Evolutionary conservation across 495 filamentous ascomycete species (phyloP).

Genomic region (Astrothelium subdiscretum): DNA sequence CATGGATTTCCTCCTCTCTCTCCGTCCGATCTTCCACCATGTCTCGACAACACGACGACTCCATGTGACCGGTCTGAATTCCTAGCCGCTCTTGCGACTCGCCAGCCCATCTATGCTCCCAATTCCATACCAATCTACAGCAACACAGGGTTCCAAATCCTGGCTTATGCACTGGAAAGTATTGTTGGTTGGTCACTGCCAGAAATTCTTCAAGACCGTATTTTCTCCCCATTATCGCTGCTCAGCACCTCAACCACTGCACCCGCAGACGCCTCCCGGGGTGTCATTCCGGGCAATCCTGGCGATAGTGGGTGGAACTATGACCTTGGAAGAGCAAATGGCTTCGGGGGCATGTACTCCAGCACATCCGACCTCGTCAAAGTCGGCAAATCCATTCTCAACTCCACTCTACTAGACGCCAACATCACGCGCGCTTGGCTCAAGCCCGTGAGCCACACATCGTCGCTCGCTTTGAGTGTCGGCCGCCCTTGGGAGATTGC

Average conservation of each 20-base stretch:
- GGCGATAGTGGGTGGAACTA: conserved; percentile 11
- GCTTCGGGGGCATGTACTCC: conserved; percentile 16
- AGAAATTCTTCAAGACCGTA: conserved; percentile 30
- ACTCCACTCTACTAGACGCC: conserved; percentile 8
- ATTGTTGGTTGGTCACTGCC: conserved; percentile 38
- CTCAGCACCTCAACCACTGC: not conserved
- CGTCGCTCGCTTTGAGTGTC: conserved; percentile 5
- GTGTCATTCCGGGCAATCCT: conserved; percentile 11
- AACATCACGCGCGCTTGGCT: conserved; percentile 17
- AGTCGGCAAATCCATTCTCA: conserved; percentile 18
- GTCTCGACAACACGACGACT: conserved; percentile 4
- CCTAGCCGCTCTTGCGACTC: conserved; percentile 38
- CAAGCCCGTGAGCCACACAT: conserved; percentile 16
- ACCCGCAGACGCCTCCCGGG: conserved; percentile 4
- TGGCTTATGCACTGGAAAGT: conserved; percentile 43
- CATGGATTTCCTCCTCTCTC: conserved; percentile 10
- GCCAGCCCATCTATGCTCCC: conserved; percentile 38
- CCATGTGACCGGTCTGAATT: conserved; percentile 35
- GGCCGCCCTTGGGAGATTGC: conserved; percentile 35
- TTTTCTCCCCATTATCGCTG: conserved; percentile 5
- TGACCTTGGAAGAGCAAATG: conserved; percentile 5
- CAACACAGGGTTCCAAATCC: conserved; percentile 42
- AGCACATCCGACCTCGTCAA: conserved; percentile 13
- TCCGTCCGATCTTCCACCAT: conserved; percentile 4
- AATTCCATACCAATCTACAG: conserved; percentile 43